Evolutionary conservation across 2,329 filamentous ascomycete species (phyloP).

Genomic region (Huntiella omanensis): DNA sequence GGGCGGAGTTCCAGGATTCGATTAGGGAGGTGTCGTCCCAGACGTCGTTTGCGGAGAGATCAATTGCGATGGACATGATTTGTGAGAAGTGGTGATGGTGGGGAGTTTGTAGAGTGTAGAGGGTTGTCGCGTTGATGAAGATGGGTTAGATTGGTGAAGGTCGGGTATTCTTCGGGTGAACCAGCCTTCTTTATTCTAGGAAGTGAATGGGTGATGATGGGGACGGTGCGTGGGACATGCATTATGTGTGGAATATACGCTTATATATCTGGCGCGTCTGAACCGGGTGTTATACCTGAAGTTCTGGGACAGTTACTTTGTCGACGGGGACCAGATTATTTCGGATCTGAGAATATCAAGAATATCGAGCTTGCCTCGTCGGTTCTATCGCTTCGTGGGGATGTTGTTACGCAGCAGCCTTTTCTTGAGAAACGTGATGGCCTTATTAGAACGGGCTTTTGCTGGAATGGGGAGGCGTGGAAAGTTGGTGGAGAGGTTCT

Average conservation of each 20-base stretch:
- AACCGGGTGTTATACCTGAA: background rate
- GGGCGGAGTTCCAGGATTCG: constrained; percentile 66
- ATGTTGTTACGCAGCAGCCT: background rate
- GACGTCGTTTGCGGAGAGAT: constrained; percentile 50
- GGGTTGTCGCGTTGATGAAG: background rate
- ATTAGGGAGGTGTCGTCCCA: constrained; percentile 76
- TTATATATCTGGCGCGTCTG: background rate
- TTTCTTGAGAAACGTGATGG: background rate
- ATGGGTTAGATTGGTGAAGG: background rate
- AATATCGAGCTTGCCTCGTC: background rate
- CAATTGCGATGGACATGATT: constrained; percentile 17
- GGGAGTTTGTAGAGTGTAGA: background rate
- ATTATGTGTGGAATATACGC: constrained; percentile 13
- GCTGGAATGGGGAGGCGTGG: constrained; percentile 98
- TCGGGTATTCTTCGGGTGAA: background rate
- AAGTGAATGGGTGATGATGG: too few relatives aligned
- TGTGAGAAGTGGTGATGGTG: background rate
- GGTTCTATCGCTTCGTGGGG: constrained; percentile 1
- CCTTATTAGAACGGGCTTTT: constrained; percentile 28
- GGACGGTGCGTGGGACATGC: too few relatives aligned
- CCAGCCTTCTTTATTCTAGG: background rate
- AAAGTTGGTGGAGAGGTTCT: constrained; percentile 40
- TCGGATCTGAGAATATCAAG: background rate
- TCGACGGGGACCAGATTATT: constrained; percentile 4
- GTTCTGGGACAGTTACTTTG: background rate